Evolutionary conservation across 1,284 basidiomycete species (phyloP), one percentile per base, ranked within the genome.

Genomic region (Cryptococcus sp.): DNA sequence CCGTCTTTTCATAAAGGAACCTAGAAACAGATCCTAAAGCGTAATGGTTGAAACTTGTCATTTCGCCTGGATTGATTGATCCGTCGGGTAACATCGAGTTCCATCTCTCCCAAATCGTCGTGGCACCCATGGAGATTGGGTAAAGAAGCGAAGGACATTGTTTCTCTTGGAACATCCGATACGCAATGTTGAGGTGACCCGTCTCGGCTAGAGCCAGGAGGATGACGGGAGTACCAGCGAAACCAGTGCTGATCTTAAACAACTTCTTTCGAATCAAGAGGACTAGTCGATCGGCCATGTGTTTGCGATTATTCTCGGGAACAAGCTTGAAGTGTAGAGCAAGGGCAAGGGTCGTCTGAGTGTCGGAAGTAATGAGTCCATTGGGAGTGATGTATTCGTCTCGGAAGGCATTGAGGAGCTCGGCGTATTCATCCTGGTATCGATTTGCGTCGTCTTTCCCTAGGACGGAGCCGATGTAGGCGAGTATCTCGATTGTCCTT

Each of bases 41-140:
- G 49, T 63, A 67, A 44, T 67, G 64, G 40, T 67, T 67, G 55
- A 67, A 66, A 18, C 50, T 48, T 1, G 19, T 53, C 52, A 36
- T 53, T 41, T 32, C 47, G 16, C 66, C 64, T 1, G 65, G 65
- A 39, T 69, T 69, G 50, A 69, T 64, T 2, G 47, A 53, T 11
- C 64, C 64, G 48, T 69, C 62, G 22, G 64, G 63, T 19, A 66
- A 43, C 59, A 69, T 58, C 23, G 49, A 53, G 44, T 69, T 55
- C 64, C 64, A 69, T 39, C 66, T 50, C 46, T 69, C 64, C 66
- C 64, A 69, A 25, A 67, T 61, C 2, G 65, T 65, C 7, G 66
- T 69, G 1, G 64, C 57, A 7, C 59, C 61, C 56, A 62, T 61
- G 9, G 56, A 45, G 2, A 69, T 54, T 10, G 62, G 59, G 48